phyloP scores from a whole-genome alignment of 164 flowering plant species.

The Piper betle region DNA sequence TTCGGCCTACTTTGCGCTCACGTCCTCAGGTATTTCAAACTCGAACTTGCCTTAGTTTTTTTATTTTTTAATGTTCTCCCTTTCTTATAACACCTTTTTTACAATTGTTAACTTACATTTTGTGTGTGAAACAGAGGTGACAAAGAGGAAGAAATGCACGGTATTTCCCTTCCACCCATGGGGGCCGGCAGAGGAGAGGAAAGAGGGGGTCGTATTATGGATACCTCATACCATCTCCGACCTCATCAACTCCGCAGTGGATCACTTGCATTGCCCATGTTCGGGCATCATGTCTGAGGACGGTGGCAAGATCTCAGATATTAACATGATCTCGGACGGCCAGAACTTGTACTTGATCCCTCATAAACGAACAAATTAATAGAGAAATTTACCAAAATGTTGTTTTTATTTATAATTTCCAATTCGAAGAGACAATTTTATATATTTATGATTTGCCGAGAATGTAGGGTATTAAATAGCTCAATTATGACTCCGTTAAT shows the following conservation, averaged over 20 bases:
- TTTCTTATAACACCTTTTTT: neutral
- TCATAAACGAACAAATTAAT: neutral
- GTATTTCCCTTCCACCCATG: conserved; percentile 84
- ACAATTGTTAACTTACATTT: conserved; percentile 1
- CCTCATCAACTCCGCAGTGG: conserved; percentile 36
- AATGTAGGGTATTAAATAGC: too few species aligned
- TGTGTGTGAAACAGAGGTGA: too few species aligned
- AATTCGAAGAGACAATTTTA: too few species aligned
- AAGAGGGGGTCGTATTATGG: conserved; percentile 61
- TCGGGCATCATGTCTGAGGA: conserved; percentile 62
- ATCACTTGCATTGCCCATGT: conserved; percentile 18
- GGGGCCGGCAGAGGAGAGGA: conserved; percentile 40
- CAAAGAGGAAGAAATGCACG: conserved; percentile 37
- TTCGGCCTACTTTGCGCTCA: conserved; percentile 5
- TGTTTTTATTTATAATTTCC: too few species aligned
- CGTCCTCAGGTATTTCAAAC: neutral
- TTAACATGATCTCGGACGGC: conserved; percentile 53
- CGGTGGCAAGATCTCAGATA: conserved; percentile 60
- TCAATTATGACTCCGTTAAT: too few species aligned
- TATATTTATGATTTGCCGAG: too few species aligned
- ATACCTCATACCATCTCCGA: conserved; percentile 50
- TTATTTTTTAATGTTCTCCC: neutral
- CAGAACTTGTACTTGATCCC: conserved; percentile 53
- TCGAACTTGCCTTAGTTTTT: neutral
- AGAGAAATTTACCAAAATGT: too few species aligned